phyloP scores from a whole-genome alignment of 176 grass and related monocot species.

The Hordeum vulgare region MorexV3_pseudomolecules_assembly NC_058520.1:407203478-407203977 shows the following conservation, averaged over 20 bases:
- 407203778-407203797: too few relatives aligned
- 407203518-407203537: background rate
- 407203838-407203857: background rate
- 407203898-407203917: slow-evolving; percentile 1
- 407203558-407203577: background rate
- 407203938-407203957: slow-evolving; percentile 91
- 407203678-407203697: background rate
- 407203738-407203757: background rate
- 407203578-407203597: background rate
- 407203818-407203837: background rate
- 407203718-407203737: background rate
- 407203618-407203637: too few relatives aligned
- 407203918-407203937: slow-evolving; percentile 21
- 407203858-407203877: background rate
- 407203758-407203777: background rate
- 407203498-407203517: too few relatives aligned
- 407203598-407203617: too few relatives aligned
- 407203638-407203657: background rate
- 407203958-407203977: slow-evolving; percentile 80
- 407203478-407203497: too few relatives aligned
- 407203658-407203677: background rate
- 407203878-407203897: background rate
- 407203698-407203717: background rate
- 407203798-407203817: background rate
- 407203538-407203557: background rate